Percentiles rank a stretch among this genome's conserved stretches.
These are phyloP conservation scores for Pholiota microspora DNA, from an alignment of 768 basidiomycete species.

Conservation along the genomic window DNA sequence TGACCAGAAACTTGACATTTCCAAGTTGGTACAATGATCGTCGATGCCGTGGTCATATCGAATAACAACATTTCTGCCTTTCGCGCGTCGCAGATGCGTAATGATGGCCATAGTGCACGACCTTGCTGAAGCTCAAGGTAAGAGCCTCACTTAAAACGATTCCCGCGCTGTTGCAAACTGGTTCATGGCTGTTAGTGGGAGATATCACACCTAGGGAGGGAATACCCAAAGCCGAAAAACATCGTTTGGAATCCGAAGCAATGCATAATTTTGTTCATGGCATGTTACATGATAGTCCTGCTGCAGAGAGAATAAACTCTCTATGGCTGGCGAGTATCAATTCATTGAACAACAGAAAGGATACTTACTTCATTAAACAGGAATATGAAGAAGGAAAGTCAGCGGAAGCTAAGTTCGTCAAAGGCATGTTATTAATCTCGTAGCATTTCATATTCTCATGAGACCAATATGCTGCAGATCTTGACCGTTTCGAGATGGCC, in stretches of 20 bases:
- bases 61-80: background rate
- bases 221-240: slow-evolving; percentile 80
- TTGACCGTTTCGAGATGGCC: slow-evolving; percentile 88
- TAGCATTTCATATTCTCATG: no score
- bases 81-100: slow-evolving; percentile 55
- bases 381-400: slow-evolving; percentile 82
- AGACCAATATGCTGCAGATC: slow-evolving; percentile 43
- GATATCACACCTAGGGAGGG: slow-evolving; percentile 92
- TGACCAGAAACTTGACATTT: slow-evolving; percentile 65
- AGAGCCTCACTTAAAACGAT: no score
- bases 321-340: slow-evolving; percentile 64
- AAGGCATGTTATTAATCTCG: no score
- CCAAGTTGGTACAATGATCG: slow-evolving; percentile 50
- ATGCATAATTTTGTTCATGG: slow-evolving; percentile 88
- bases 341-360: background rate
- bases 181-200: slow-evolving; percentile 57
- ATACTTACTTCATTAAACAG: slow-evolving; percentile 30
- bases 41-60: background rate
- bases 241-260: slow-evolving; percentile 76
- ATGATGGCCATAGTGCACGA: slow-evolving; percentile 95
- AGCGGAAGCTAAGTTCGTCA: slow-evolving; percentile 81
- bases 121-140: slow-evolving; percentile 94
- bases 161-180: background rate
- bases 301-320: slow-evolving; percentile 62
- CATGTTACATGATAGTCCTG: slow-evolving; percentile 79